A percentile compares a stretch with the other conserved stretches of the same genome.
Conservation (phyloP, 495 filamentous ascomycete genomes). For the Bombardia bombarda region DNA sequence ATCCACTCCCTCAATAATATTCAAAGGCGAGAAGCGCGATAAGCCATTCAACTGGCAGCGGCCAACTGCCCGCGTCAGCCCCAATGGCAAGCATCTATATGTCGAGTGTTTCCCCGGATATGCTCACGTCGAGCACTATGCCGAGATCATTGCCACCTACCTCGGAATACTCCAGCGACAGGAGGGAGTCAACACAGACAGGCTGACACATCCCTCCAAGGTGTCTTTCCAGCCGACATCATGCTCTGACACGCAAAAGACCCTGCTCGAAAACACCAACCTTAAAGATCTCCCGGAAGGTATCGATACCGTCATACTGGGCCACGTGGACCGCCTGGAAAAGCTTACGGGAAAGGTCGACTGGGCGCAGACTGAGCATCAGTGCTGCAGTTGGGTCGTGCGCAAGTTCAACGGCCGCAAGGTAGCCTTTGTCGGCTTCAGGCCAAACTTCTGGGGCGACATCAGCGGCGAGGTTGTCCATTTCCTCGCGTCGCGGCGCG, state of each 20-base stretch:
- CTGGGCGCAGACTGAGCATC: too few species aligned
- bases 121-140: conserved; percentile 7
- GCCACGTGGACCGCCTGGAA: conserved; percentile 1
- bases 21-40: conserved; percentile 8
- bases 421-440: conserved; percentile 3
- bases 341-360: neutral
- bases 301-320: conserved; percentile 5
- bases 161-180: conserved; percentile 1
- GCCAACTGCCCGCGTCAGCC: neutral
- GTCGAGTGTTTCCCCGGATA: conserved; percentile 7
- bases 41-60: conserved; percentile 11
- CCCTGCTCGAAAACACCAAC: conserved; percentile 1
- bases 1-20: neutral
- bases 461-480: conserved; percentile 5
- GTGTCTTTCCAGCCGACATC: conserved; percentile 4
- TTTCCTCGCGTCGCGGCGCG: neutral
- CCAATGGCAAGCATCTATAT: neutral
- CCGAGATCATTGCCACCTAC: conserved; percentile 5
- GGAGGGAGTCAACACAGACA: neutral
- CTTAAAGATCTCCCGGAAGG: neutral
- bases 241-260: conserved; percentile 1
- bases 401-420: neutral
- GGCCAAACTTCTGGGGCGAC: conserved; percentile 4
- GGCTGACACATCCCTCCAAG: neutral
- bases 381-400: too few species aligned